Evolutionary conservation across 257 asterid genomes (phyloP).

Genomic region (Anisodus tanguticus): DNA sequence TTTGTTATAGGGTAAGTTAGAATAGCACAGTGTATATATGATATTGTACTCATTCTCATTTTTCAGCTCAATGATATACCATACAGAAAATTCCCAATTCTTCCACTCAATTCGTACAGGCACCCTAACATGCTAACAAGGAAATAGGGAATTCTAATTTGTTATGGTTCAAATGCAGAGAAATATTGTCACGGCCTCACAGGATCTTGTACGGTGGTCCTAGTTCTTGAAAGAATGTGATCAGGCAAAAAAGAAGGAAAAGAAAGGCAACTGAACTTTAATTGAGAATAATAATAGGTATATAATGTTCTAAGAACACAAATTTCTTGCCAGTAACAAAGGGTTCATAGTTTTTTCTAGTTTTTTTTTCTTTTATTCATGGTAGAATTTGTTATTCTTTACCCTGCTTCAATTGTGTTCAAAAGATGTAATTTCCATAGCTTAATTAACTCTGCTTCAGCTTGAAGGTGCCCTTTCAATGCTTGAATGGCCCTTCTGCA

Average conservation of each 20-base stretch:
- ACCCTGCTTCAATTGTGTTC: not conserved
- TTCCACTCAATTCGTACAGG: too few relatives aligned
- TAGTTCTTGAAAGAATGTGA: not conserved
- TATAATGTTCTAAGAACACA: too few relatives aligned
- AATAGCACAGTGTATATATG: too few relatives aligned
- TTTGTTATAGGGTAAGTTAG: too few relatives aligned
- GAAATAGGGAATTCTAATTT: not conserved
- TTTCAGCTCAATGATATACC: too few relatives aligned
- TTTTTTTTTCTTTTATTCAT: not conserved
- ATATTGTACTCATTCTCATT: too few relatives aligned
- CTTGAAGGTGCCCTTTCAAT: not conserved
- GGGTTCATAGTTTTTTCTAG: not conserved
- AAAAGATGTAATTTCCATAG: not conserved
- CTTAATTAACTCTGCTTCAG: not conserved
- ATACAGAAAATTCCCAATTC: too few relatives aligned
- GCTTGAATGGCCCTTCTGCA: not conserved
- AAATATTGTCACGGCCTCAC: not conserved
- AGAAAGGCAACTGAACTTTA: not conserved
- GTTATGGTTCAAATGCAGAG: not conserved
- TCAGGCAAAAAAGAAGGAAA: not conserved
- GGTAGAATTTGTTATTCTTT: not conserved
- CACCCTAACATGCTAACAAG: not conserved
- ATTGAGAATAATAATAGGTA: too few relatives aligned
- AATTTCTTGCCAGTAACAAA: too few relatives aligned
- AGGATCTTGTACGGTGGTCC: not conserved